Conservation (phyloP, 352 stramenopile species). For the Phytophthora cactorum region DNA sequence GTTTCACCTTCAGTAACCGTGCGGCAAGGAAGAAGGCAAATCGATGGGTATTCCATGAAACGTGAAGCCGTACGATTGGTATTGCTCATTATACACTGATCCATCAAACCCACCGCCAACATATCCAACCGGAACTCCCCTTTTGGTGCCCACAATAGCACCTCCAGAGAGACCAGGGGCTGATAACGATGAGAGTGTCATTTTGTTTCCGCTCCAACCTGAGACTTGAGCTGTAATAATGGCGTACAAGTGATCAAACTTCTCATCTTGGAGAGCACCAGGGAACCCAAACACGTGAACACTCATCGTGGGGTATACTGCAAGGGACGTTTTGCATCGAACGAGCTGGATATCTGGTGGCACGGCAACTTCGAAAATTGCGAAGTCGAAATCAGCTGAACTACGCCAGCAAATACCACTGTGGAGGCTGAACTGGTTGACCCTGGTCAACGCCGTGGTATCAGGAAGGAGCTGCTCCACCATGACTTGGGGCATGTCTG, state of each 20-base stretch:
- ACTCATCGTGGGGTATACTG: neutral
- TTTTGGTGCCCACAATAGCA: neutral
- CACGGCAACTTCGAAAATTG: conserved; percentile 6
- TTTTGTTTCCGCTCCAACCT: neutral
- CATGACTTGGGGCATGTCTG: conserved; percentile 1
- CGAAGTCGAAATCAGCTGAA: conserved; percentile 1
- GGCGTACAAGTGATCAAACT: neutral
- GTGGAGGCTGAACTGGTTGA: neutral
- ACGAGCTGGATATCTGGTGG: neutral
- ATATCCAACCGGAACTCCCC: neutral
- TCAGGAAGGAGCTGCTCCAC: neutral
- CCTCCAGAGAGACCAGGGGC: neutral
- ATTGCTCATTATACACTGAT: neutral
- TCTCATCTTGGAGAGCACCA: neutral
- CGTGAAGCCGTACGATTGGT: neutral
- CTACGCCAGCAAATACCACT: conserved; percentile 1
- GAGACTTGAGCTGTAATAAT: neutral
- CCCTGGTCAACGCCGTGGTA: neutral
- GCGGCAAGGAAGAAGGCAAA: neutral
- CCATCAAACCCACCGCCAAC: neutral
- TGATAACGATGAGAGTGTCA: neutral
- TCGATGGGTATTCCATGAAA: neutral
- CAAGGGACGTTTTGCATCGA: neutral
- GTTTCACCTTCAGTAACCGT: neutral
- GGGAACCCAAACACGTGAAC: conserved; percentile 3